These are phyloP conservation scores for Clavulina sp. DNA, from an alignment of 768 basidiomycete species.

Conservation along the genomic window DNA sequence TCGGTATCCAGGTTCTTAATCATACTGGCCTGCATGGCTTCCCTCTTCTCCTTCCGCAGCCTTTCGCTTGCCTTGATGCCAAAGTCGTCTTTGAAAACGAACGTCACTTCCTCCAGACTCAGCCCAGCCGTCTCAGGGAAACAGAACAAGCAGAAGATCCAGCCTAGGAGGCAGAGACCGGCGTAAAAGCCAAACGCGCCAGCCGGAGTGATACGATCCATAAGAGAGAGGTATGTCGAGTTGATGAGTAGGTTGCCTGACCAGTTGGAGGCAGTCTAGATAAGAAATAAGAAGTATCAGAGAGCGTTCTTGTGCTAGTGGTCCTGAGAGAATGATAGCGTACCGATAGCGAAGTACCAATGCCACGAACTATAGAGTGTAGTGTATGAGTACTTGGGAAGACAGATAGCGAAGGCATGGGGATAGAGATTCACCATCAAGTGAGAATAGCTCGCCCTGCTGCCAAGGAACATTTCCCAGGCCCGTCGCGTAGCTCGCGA, in stretches of 20 bases:
- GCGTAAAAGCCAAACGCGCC: slow-evolving; percentile 68
- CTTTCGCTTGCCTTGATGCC: slow-evolving; percentile 13
- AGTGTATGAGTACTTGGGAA: background rate
- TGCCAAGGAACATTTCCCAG: slow-evolving; percentile 77
- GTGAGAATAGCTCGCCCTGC: slow-evolving; percentile 65
- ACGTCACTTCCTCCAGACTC: slow-evolving; percentile 42
- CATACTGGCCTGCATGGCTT: too few species aligned
- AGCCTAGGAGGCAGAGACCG: too few species aligned
- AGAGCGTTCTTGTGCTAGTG: too few species aligned
- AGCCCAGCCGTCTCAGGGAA: slow-evolving; percentile 72
- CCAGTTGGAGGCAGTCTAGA: slow-evolving; percentile 70
- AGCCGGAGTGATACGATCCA: slow-evolving; percentile 52
- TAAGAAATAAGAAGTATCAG: too few species aligned
- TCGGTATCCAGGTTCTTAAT: too few species aligned
- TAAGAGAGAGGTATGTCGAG: slow-evolving; percentile 64
- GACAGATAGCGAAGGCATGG: background rate
- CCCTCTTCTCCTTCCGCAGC: too few species aligned
- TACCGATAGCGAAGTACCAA: slow-evolving; percentile 58
- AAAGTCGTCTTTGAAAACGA: slow-evolving; percentile 17
- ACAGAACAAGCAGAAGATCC: slow-evolving; percentile 46
- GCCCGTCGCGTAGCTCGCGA: slow-evolving; percentile 64
- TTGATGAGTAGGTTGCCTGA: slow-evolving; percentile 57
- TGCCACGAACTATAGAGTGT: slow-evolving; percentile 38
- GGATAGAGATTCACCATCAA: slow-evolving; percentile 35
- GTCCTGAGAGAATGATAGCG: too few species aligned